phyloP scores from a whole-genome alignment of 148 eudicot genomes.

The Amaranthus cruentus region DNA sequence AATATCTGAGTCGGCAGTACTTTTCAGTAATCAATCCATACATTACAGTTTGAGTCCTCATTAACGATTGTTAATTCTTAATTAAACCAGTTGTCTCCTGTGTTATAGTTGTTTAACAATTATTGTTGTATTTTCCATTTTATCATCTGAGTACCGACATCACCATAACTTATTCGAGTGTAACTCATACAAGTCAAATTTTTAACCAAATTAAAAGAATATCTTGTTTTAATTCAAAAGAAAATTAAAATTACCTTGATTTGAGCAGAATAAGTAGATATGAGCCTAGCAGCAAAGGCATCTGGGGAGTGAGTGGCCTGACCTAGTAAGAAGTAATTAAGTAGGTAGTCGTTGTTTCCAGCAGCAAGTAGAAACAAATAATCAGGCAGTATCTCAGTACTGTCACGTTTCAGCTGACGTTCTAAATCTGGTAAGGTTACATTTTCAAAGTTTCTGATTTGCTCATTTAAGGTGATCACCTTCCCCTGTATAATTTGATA shows the following conservation, averaged over 20 bases:
- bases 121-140: too few relatives aligned
- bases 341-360: slow-evolving; percentile 32
- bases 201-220: neutral
- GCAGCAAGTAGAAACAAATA: slow-evolving; percentile 32
- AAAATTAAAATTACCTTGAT: slow-evolving; percentile 25
- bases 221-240: neutral
- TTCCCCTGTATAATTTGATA: slow-evolving; percentile 10
- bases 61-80: too few relatives aligned
- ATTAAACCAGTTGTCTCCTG: too few relatives aligned
- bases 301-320: slow-evolving; percentile 7
- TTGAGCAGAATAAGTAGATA: slow-evolving; percentile 23
- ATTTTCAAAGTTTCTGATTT: slow-evolving; percentile 26
- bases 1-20: too few relatives aligned
- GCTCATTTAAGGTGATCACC: slow-evolving; percentile 26
- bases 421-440: slow-evolving; percentile 29
- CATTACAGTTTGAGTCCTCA: too few relatives aligned
- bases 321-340: slow-evolving; percentile 20
- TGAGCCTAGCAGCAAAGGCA: slow-evolving; percentile 22
- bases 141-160: too few relatives aligned
- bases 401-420: neutral
- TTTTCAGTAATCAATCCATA: too few relatives aligned
- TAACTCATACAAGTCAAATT: too few relatives aligned
- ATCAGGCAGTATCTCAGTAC: slow-evolving; percentile 15
- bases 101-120: too few relatives aligned
- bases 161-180: too few relatives aligned